Conservation (phyloP, 495 filamentous ascomycete genomes). For the Daldinia loculata region DNA sequence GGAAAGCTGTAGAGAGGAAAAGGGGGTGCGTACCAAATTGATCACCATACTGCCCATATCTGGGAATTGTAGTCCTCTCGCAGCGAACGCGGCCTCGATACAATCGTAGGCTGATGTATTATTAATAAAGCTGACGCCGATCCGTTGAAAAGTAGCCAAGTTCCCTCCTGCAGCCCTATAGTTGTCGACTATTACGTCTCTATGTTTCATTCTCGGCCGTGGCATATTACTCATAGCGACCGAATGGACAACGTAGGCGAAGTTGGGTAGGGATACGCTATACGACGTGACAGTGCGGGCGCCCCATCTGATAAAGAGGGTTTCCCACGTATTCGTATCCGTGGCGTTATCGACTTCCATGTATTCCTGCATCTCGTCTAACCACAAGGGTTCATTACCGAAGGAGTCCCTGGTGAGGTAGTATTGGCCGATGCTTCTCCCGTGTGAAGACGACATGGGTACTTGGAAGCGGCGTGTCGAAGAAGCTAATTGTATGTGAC, state of each 20-base stretch:
- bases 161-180: constrained; percentile 7
- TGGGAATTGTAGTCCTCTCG: background rate
- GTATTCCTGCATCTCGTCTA: background rate
- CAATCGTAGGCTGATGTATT: background rate
- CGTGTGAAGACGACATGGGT: constrained; percentile 9
- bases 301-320: background rate
- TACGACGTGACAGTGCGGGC: background rate
- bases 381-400: background rate
- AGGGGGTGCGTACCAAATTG: constrained; percentile 16
- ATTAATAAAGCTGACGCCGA: constrained; percentile 8
- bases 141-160: background rate
- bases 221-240: background rate
- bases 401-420: background rate
- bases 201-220: constrained; percentile 12
- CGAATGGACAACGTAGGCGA: background rate
- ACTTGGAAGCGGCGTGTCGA: background rate
- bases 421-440: background rate
- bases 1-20: background rate
- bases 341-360: background rate
- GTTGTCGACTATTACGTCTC: constrained; percentile 28
- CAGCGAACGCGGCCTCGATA: constrained; percentile 1
- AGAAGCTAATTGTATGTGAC: too few species aligned
- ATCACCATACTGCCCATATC: background rate
- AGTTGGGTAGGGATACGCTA: constrained; percentile 7
- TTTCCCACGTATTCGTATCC: background rate